These are phyloP conservation scores for Afroboletus lepidellus DNA, from an alignment of 1,284 basidiomycete species.

Conservation along the genomic window DNA sequence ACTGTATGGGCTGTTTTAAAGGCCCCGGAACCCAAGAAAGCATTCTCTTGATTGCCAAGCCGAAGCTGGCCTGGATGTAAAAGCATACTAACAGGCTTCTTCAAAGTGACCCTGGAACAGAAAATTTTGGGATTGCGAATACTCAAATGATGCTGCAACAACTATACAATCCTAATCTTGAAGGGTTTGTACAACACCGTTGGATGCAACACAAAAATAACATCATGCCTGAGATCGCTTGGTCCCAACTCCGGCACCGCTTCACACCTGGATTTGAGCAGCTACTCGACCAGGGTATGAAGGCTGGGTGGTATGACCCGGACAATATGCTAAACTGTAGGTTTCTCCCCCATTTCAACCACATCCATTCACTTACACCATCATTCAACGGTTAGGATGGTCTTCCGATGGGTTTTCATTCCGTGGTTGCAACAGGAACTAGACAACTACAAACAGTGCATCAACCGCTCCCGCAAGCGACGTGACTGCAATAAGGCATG, in stretches of 20 bases:
- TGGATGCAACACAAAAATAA: conserved; percentile 8
- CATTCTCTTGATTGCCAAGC: too few relatives aligned
- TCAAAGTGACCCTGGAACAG: conserved; percentile 30
- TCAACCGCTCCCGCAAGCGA: not conserved
- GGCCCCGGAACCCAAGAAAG: too few relatives aligned
- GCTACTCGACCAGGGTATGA: too few relatives aligned
- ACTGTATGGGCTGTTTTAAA: too few relatives aligned
- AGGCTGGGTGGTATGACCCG: too few relatives aligned
- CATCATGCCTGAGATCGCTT: conserved; percentile 4
- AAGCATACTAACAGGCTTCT: too few relatives aligned
- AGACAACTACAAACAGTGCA: not conserved
- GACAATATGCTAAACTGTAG: too few relatives aligned
- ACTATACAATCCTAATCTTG: not conserved
- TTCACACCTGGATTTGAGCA: not conserved
- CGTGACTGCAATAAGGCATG: not conserved
- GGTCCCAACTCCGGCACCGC: not conserved
- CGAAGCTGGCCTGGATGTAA: too few relatives aligned
- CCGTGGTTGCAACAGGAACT: not conserved
- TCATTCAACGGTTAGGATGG: not conserved
- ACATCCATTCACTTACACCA: too few relatives aligned
- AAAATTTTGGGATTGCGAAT: conserved; percentile 32
- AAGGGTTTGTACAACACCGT: not conserved
- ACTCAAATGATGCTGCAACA: conserved; percentile 25
- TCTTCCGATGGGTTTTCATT: not conserved
- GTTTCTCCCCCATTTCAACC: too few relatives aligned